Evolutionary conservation across 257 asterid species (phyloP).

Genomic region (Avicennia marina): DNA sequence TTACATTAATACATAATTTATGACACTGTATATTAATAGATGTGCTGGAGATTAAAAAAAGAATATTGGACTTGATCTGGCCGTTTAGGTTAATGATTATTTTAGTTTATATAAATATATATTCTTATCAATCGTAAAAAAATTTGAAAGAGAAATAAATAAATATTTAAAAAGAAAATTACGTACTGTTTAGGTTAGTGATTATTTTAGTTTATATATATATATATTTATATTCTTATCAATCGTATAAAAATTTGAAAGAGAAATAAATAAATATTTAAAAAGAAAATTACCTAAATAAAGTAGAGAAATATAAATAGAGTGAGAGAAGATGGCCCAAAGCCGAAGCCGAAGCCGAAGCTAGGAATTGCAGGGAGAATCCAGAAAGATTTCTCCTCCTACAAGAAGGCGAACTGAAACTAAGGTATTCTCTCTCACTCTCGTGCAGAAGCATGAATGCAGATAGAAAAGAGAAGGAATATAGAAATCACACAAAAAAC

Average conservation of each 20-base stretch:
- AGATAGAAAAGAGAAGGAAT: background rate
- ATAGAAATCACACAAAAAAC: conserved; percentile 9
- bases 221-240: too few relatives aligned
- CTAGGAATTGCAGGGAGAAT: conserved; percentile 48
- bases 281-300: background rate
- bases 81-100: too few relatives aligned
- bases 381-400: conserved; percentile 44
- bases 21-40: too few relatives aligned
- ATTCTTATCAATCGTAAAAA: too few relatives aligned
- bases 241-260: too few relatives aligned
- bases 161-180: background rate
- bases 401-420: conserved; percentile 39
- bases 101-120: too few relatives aligned
- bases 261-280: background rate
- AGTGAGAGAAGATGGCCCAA: conserved; percentile 34
- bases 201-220: too few relatives aligned
- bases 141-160: too few relatives aligned
- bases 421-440: conserved; percentile 28
- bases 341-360: conserved; percentile 31
- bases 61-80: too few relatives aligned
- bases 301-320: conserved; percentile 4
- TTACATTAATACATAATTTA: too few relatives aligned
- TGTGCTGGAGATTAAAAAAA: too few relatives aligned
- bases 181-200: too few relatives aligned
- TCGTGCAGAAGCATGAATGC: conserved; percentile 21